Evolutionary conservation across 2,329 filamentous ascomycete genomes (phyloP), one percentile per base, ranked within the genome.

Genomic region (Exophiala lecanii-corni): DNA sequence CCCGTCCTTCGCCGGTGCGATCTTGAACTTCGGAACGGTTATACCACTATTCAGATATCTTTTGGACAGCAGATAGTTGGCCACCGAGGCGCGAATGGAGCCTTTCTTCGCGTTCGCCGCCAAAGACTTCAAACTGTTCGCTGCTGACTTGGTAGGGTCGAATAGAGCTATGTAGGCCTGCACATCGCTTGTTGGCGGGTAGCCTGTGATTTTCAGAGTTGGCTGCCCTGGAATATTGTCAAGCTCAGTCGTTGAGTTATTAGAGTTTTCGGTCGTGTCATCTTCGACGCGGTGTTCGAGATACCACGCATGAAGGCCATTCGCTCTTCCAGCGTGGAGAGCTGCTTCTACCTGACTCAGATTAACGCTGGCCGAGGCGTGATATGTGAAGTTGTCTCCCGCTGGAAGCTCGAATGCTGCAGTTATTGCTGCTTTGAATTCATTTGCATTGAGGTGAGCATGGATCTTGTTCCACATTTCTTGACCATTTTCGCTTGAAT

Each of bases 151-250:
- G 1, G 71, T 65, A 1, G 82, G 73, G 21, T 68, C 69, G 68
- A 87, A 88, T 57, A 89, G 71, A 36, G 75, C 68, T 26, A 78
- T 74, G 67, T 89, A 88, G 13, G 82, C 76, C 32, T 74, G 70
- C 43, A 83, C 74, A 55, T 88, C 84, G 41, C 71, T 54, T 33
- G 63, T 63, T 1, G 75, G 67, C 5, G 79, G 80, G 5, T 74
- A 66, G 5, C 52, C 47, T 43, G 57, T 59, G 58, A 66, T 52
- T 26, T 45, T 32, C 16, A 49, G 34, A 3, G 36, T 39, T n/a
- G 49, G 39, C 5, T 48, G 45, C 5, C 33, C 41, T 12, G 41
- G 38, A 13, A 43, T 23, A 5, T 10, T 31, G 4, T 31, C 15
- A 10, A 18, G 19, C 36, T 34, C 16, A 9, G n/a, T 9, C 13